Base-by-base conservation (phyloP, 768 basidiomycete species). In the Cystofilobasidium macerans region DNA sequence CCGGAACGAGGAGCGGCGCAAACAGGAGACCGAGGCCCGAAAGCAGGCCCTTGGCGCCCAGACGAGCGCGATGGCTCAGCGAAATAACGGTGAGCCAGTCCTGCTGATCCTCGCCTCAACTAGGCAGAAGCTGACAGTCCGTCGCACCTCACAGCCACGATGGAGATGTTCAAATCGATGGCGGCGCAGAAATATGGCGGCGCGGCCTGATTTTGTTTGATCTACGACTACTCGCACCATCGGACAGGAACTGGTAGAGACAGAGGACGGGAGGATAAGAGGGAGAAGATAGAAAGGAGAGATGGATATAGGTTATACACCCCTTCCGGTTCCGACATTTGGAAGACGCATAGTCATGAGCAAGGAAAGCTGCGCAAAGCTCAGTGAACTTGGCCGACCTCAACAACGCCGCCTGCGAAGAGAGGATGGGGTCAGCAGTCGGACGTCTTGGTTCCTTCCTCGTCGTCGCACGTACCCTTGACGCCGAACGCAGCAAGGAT, bases 151-250 rank as follows among this genome's bases (percentile, higher is more conserved):
- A 11, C 36, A 38, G 28, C 60, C 3, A 61, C 60, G 18, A 61
- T 61, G 60, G 60, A 47, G n/a, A 61, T 61, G 60, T 61, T 61
- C 43, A 61, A 61, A 28, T 18, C 24, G 33, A 36, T 54, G 28
- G 60, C 60, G 8, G 60, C 60, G 14, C 28, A 43, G 30, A 61
- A 61, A 45, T 61, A 45, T 30, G 60, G 60, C 0, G 43, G 60
- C n/a, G n/a, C n/a, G n/a, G n/a, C n/a, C n/a, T n/a, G n/a, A n/a
- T n/a, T n/a, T n/a, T n/a, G n/a, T n/a, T n/a, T n/a, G n/a, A n/a
- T n/a, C n/a, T n/a, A n/a, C n/a, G n/a, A n/a, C n/a, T n/a, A n/a
- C n/a, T n/a, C n/a, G n/a, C n/a, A n/a, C n/a, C n/a, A n/a, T n/a
- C n/a, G n/a, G n/a, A n/a, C n/a, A n/a, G n/a, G n/a, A n/a, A n/a